Evolutionary conservation across 2,329 filamentous ascomycete species (phyloP), one percentile per base, ranked within the genome.

Genomic region (Cercospora sesami): DNA sequence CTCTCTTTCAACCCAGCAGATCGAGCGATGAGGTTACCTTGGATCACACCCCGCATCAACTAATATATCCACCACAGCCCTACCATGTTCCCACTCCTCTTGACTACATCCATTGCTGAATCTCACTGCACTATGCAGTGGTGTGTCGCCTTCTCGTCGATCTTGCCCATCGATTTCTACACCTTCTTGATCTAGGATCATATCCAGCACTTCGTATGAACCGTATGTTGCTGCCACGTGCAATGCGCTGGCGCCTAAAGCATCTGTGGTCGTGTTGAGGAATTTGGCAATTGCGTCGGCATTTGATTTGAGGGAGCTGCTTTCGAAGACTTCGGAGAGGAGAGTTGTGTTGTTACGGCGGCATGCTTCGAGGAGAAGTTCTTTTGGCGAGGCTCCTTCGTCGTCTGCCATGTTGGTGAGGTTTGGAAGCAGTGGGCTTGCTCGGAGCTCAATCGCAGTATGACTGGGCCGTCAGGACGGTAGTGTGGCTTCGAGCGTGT

Each of bases 321-420:
- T 82, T 51, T 86, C 81, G 73, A 97, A 85, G 66, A 94, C 86
- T 75, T 95, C 90, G 74, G 87, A 82, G 66, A 98, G 88, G 69
- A 98, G 88, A 64, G 94, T 90, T 73, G 89, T 89, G 82, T 98
- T 97, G 86, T 98, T 94, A 77, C 93, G 88, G 69, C 94, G 92
- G 82, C 92, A 96, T 75, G 95, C 92, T 83, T 96, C 94, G 81
- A 98, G 88, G 75, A 98, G 87, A 76, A 92, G 87, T 83, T 98
- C 94, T 79, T 90, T 86, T 58, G 89, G 88, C 68, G 92, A 92
- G 74, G 94, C 94, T 79, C 94, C 95, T 91, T 96, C 73, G 69
- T 77, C 75, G 75, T 64, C 68, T 23, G 74, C 69, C 75, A 75
- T 75, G 65, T 70, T 68, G 63, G 21, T 18, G 57, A 53, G 66